These are phyloP conservation scores for Daldinia eschscholtzii DNA, from an alignment of 2,329 filamentous ascomycete genomes.

Conservation along the genomic window DNA sequence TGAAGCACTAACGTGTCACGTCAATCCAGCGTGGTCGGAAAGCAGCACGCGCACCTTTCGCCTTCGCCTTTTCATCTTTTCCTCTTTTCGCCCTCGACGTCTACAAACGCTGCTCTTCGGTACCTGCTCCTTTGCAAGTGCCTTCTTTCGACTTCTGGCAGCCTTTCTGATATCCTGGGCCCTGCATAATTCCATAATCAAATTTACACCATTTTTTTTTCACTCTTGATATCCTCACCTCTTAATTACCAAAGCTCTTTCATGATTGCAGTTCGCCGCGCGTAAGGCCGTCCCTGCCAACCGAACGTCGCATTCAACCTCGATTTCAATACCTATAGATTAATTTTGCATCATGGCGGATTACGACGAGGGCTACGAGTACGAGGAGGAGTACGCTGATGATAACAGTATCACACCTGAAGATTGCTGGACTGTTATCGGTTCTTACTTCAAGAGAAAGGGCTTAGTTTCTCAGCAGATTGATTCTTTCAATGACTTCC, in stretches of 20 bases:
- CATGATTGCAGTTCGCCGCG: conserved; percentile 16
- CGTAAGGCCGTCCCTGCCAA: background rate
- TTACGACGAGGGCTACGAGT: conserved; percentile 68
- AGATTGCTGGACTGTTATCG: conserved; percentile 98
- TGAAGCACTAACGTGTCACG: background rate
- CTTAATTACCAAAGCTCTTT: conserved; percentile 14
- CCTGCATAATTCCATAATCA: background rate
- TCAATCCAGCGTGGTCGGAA: conserved; percentile 23
- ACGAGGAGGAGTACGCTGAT: conserved; percentile 76
- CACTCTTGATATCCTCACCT: conserved; percentile 4
- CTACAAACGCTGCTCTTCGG: conserved; percentile 3
- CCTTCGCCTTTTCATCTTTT: background rate
- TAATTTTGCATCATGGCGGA: conserved; percentile 60
- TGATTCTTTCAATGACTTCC: conserved; percentile 98
- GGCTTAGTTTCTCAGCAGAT: conserved; percentile 97
- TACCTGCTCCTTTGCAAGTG: background rate
- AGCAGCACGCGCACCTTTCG: conserved; percentile 21
- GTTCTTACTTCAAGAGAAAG: conserved; percentile 95
- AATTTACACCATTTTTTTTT: conserved; percentile 4
- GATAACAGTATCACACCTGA: conserved; percentile 88
- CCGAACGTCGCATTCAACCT: conserved; percentile 1
- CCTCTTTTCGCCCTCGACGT: background rate
- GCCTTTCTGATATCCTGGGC: background rate
- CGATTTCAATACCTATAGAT: conserved; percentile 10
- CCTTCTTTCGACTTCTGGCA: background rate